Evolutionary conservation across 1,284 basidiomycete species (phyloP), one percentile per base, ranked within the genome.

Genomic region (Gomphus sp.): DNA sequence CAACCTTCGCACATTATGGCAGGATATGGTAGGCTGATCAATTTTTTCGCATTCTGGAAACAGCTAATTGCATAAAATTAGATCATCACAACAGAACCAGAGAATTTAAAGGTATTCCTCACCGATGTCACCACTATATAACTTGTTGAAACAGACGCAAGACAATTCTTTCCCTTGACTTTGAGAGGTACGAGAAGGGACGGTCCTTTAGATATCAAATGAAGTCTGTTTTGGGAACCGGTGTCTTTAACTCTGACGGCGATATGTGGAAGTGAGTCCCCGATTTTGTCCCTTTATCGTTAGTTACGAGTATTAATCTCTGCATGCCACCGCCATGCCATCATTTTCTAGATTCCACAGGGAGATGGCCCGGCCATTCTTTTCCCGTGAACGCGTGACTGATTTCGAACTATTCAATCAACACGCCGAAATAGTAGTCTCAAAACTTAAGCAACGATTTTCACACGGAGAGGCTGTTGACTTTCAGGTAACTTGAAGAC

Each of bases 221-320:
- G 31, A 58, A 67, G 33, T 67, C 68, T n/a, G 65, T 84, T n/a
- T 66, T 83, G 10, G 82, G 82, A 1, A 74, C 75, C 4, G 82
- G 82, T 0, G 78, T 84, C 1, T 84, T 85, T 65, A 84, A 84
- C 60, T 76, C 79, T 8, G 82, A 85, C 61, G 80, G 81, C 22
- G 77, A 80, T 48, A 74, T 74, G 67, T 81, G 79, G 79, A 80
- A 77, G 77, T 79, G 65, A 39, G 73, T 62, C 31, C 11, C 31
- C 47, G 44, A n/a, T 45, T 45, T 62, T 36, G 6, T 49, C 25
- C 8, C 16, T 33, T 43, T 25, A 31, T 31, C 28, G 28, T 31
- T 33, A 45, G 3, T 37, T 12, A 10, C 36, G 2, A 9, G 44
- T 22, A 25, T 55, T 22, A 8, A 28, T 33, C 44, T 10, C 16